A percentile compares a stretch with the other conserved stretches of the same genome.
phyloP scores from a whole-genome alignment of 768 basidiomycete species.

The Collybia mongolica region DNA sequence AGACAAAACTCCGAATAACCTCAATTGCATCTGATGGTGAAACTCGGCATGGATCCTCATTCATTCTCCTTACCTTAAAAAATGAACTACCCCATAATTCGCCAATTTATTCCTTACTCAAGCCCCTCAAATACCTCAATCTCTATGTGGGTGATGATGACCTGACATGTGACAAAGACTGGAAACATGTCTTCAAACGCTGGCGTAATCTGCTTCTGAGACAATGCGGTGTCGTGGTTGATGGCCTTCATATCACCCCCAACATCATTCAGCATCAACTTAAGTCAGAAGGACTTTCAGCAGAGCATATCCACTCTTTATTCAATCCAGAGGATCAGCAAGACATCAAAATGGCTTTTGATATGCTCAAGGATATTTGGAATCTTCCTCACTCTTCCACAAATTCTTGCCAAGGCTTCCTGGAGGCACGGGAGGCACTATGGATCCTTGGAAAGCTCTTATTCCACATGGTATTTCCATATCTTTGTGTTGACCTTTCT shows the following conservation, averaged over 20 bases:
- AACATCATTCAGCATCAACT: conserved; percentile 21
- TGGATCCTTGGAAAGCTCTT: conserved; percentile 22
- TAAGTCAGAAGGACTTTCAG: conserved; percentile 5
- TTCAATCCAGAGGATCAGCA: conserved; percentile 28
- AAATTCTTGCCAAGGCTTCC: conserved; percentile 11
- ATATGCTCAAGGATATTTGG: conserved; percentile 24
- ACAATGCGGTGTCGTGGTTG: conserved; percentile 18
- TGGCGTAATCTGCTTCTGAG: conserved; percentile 26
- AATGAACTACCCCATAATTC: conserved; percentile 10
- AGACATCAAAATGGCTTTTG: conserved; percentile 24
- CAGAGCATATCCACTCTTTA: conserved; percentile 11
- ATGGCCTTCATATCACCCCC: conserved; percentile 23
- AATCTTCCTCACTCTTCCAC: conserved; percentile 14
- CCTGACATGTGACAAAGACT: conserved; percentile 32
- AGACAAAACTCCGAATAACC: conserved; percentile 2
- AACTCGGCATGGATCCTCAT: conserved; percentile 20
- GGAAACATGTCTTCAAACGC: conserved; percentile 32
- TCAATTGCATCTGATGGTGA: conserved; percentile 30
- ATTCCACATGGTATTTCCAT: conserved; percentile 27
- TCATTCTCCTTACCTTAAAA: conserved; percentile 22
- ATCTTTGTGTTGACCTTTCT: conserved; percentile 22
- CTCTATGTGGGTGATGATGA: conserved; percentile 30
- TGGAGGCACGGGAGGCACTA: conserved; percentile 18
- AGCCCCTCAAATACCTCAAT: conserved; percentile 20
- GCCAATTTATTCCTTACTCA: conserved; percentile 18